Percentiles rank a stretch among this genome's conserved stretches.
phyloP scores from a whole-genome alignment of 257 asterid species.

The Cynanchum wilfordii region DNA sequence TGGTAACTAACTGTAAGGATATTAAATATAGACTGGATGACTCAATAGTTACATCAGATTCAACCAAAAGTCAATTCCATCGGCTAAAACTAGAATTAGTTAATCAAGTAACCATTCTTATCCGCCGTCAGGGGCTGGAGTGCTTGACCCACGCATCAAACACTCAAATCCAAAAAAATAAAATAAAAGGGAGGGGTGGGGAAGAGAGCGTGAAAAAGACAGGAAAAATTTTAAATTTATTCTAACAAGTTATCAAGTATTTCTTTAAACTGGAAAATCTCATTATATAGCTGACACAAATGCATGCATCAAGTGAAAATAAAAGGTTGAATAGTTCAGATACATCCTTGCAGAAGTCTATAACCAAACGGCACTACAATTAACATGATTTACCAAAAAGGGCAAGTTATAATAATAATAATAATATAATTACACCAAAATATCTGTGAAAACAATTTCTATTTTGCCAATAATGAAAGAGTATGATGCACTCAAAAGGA shows the following conservation, averaged over 20 bases:
- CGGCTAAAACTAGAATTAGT: background rate
- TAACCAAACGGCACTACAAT: background rate
- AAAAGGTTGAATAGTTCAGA: too few species aligned
- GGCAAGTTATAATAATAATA: background rate
- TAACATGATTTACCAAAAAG: background rate
- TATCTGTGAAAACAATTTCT: background rate
- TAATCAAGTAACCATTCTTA: background rate
- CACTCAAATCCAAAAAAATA: background rate
- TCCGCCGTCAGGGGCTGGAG: background rate
- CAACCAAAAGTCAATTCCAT: background rate
- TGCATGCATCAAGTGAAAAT: background rate
- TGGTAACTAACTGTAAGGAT: too few species aligned
- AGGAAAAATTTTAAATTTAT: background rate
- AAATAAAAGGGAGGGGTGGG: background rate
- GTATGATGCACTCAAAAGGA: background rate
- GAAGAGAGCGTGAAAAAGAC: background rate
- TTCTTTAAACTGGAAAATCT: background rate
- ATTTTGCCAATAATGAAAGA: background rate
- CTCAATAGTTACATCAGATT: background rate
- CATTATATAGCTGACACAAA: background rate
- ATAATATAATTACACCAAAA: background rate
- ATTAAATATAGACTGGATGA: background rate
- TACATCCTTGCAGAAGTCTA: too few species aligned
- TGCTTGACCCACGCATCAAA: background rate
- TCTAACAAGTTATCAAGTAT: background rate